A percentile compares a stretch with the other conserved stretches of the same genome.
Conservation (phyloP, 176 grass and related monocot genomes). For the Oryza glaberrima region DNA sequence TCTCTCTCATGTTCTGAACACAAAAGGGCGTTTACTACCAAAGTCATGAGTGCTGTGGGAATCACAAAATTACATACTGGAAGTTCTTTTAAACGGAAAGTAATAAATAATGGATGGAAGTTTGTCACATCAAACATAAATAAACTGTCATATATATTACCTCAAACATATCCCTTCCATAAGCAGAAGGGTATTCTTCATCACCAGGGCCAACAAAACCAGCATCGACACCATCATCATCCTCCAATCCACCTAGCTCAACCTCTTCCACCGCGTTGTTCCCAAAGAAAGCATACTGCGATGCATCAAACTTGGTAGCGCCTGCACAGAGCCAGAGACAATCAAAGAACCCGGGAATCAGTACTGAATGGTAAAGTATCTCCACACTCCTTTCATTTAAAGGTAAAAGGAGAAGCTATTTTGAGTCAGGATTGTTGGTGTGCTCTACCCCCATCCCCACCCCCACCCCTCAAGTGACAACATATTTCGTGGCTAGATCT, state of each 20-base stretch:
- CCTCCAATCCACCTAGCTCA: conserved; percentile 76
- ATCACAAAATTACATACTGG: neutral
- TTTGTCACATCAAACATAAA: conserved; percentile 11
- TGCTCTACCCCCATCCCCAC: neutral
- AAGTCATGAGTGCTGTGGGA: neutral
- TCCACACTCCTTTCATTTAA: neutral
- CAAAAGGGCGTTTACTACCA: neutral
- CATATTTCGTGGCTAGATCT: neutral
- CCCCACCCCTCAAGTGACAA: neutral
- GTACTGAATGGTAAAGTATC: neutral
- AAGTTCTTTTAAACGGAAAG: neutral
- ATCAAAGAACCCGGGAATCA: conserved; percentile 10
- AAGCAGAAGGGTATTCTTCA: conserved; percentile 49
- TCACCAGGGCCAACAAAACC: conserved; percentile 37
- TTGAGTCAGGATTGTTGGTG: neutral
- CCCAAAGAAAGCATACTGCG: conserved; percentile 73
- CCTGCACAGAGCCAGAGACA: conserved; percentile 38
- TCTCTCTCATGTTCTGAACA: neutral
- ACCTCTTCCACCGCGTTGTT: conserved; percentile 57
- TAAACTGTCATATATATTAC: conserved; percentile 31
- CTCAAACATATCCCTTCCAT: conserved; percentile 52
- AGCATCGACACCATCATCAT: conserved; percentile 48
- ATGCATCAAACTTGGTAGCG: conserved; percentile 58
- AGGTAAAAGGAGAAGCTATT: neutral
- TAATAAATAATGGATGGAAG: neutral